Evolutionary conservation across 176 grass and related monocot genomes (phyloP).

Genomic region (Hordeum marinum): DNA sequence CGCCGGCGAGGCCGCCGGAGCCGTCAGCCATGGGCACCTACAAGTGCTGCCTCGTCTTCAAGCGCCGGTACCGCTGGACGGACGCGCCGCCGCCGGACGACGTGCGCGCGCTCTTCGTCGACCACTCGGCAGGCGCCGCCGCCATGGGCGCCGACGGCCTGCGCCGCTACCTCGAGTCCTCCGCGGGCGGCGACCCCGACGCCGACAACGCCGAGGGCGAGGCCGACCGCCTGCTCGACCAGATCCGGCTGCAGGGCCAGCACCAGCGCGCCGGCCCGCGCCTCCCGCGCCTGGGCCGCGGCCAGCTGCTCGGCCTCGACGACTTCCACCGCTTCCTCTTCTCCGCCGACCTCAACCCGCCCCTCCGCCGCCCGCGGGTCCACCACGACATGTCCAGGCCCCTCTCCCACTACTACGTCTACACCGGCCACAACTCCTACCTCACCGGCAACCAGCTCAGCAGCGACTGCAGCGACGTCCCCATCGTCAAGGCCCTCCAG

Average conservation of each 20-base stretch:
- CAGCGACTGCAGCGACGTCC: constrained; percentile 90
- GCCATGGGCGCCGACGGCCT: constrained; percentile 55
- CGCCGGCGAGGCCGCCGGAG: too few species aligned
- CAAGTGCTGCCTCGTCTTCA: constrained; percentile 83
- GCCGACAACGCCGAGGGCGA: constrained; percentile 28
- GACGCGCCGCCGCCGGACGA: constrained; percentile 78
- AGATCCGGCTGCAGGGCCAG: constrained; percentile 30
- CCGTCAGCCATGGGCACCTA: constrained; percentile 44
- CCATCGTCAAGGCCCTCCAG: constrained; percentile 84
- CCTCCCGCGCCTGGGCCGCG: constrained; percentile 26
- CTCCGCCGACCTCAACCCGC: constrained; percentile 74
- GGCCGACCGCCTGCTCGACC: constrained; percentile 28
- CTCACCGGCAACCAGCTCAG: constrained; percentile 97
- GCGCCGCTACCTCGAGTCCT: constrained; percentile 45
- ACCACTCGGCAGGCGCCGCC: constrained; percentile 28
- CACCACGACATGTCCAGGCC: constrained; percentile 79
- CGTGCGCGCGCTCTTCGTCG: constrained; percentile 40
- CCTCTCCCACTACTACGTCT: constrained; percentile 90
- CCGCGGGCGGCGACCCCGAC: neutral
- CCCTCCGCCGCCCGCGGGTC: constrained; percentile 30
- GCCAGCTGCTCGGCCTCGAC: constrained; percentile 42
- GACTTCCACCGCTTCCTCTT: constrained; percentile 95
- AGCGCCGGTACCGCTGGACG: constrained; percentile 56
- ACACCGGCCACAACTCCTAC: constrained; percentile 98
- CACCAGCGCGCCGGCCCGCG: constrained; percentile 14